Conservation (phyloP, 1,284 basidiomycete genomes). For the Neonothopanus nambi region DNA sequence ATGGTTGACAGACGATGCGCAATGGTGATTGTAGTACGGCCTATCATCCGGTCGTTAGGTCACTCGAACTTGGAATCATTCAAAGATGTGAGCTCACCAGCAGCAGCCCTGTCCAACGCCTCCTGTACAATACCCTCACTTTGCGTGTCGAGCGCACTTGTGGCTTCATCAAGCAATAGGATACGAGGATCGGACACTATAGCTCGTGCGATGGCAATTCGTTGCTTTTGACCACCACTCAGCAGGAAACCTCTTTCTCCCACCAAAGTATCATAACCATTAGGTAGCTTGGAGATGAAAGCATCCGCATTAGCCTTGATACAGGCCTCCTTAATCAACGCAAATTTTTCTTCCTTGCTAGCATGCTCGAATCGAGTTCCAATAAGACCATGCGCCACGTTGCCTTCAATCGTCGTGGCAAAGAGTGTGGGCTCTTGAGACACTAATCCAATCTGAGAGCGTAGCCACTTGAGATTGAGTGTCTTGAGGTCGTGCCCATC, state of each 20-base stretch:
- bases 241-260: slow-evolving; percentile 93
- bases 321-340: slow-evolving; percentile 84
- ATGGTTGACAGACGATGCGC: slow-evolving; percentile 80
- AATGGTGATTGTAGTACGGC: slow-evolving; percentile 79
- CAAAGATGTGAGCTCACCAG: slow-evolving; percentile 39
- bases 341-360: slow-evolving; percentile 75
- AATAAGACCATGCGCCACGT: slow-evolving; percentile 91
- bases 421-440: slow-evolving; percentile 91
- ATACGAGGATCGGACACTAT: slow-evolving; percentile 91
- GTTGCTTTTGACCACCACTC: slow-evolving; percentile 91
- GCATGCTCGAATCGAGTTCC: slow-evolving; percentile 72
- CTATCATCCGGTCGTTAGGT: slow-evolving; percentile 36
- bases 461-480: slow-evolving; percentile 87
- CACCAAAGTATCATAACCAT: slow-evolving; percentile 89
- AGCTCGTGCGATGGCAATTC: slow-evolving; percentile 89
- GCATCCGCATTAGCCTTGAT: slow-evolving; percentile 90
- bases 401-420: slow-evolving; percentile 74
- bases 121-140: slow-evolving; percentile 93
- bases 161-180: slow-evolving; percentile 85
- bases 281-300: slow-evolving; percentile 83
- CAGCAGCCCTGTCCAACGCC: slow-evolving; percentile 89
- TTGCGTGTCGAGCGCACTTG: slow-evolving; percentile 87
- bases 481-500: slow-evolving; percentile 80
- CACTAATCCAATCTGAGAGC: slow-evolving; percentile 88
- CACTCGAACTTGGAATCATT: slow-evolving; percentile 44